A percentile compares a stretch with the other conserved stretches of the same genome.
Evolutionary conservation across 2,329 filamentous ascomycete genomes (phyloP).

Genomic region (Stemphylium lycopersici): DNA sequence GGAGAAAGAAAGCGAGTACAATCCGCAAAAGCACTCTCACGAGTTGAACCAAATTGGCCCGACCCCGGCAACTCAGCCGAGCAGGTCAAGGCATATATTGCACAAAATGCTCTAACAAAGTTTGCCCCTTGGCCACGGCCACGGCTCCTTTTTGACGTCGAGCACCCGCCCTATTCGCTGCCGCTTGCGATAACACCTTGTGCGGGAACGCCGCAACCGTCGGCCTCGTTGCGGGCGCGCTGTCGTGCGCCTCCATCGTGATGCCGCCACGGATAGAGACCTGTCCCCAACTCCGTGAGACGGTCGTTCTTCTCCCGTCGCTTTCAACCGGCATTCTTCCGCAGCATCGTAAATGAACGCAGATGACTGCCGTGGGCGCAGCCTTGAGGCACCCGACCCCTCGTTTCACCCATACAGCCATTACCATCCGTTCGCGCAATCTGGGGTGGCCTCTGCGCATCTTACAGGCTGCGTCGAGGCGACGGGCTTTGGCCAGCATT

Average conservation of each 20-base stretch:
- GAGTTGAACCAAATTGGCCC: constrained; percentile 36
- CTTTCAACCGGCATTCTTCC: constrained; percentile 42
- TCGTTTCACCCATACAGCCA: constrained; percentile 29
- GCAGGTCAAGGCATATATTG: constrained; percentile 34
- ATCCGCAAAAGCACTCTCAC: constrained; percentile 21
- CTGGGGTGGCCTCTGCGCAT: constrained; percentile 8
- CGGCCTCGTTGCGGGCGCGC: neutral
- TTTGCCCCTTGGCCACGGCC: constrained; percentile 20
- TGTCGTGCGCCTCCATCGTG: constrained; percentile 11
- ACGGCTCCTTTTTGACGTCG: constrained; percentile 5
- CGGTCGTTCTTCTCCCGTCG: constrained; percentile 15
- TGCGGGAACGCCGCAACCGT: neutral
- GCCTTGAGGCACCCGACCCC: constrained; percentile 8
- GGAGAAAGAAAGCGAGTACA: constrained; percentile 11
- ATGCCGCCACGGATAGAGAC: constrained; percentile 5
- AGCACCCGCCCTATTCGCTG: constrained; percentile 13
- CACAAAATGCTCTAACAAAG: constrained; percentile 21
- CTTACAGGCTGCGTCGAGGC: constrained; percentile 7
- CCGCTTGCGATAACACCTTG: constrained; percentile 2
- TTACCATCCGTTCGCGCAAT: constrained; percentile 25
- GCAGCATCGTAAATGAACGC: constrained; percentile 30
- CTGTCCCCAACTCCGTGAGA: constrained; percentile 6
- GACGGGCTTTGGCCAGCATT: neutral
- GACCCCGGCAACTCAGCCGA: constrained; percentile 21
- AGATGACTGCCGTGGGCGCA: constrained; percentile 16